Evolutionary conservation across 2,329 filamentous ascomycete species (phyloP).

Genomic region (Stromatinia cepivora): DNA sequence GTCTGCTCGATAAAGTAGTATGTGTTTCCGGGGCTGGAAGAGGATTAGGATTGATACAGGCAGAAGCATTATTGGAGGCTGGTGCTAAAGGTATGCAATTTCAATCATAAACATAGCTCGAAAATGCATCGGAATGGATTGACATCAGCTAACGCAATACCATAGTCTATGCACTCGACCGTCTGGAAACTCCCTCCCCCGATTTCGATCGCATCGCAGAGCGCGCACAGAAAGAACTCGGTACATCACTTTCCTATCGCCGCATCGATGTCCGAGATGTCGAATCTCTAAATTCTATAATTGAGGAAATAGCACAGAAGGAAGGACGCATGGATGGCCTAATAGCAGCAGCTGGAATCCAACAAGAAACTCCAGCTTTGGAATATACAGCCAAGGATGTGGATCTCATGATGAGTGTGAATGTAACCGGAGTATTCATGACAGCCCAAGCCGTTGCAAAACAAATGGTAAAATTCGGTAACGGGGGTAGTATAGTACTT

Average conservation of each 20-base stretch:
- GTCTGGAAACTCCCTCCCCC: constrained; percentile 47
- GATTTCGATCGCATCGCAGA: constrained; percentile 62
- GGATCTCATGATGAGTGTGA: constrained; percentile 78
- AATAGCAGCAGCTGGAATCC: constrained; percentile 68
- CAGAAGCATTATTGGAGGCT: constrained; percentile 72
- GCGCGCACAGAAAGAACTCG: constrained; percentile 45
- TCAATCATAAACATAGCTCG: neutral
- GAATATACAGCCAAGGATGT: constrained; percentile 76
- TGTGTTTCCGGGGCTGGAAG: constrained; percentile 70
- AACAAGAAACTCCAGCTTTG: constrained; percentile 80
- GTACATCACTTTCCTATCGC: constrained; percentile 66
- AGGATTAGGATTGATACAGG: constrained; percentile 72
- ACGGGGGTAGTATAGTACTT: constrained; percentile 62
- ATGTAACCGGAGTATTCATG: constrained; percentile 82
- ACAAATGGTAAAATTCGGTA: constrained; percentile 64
- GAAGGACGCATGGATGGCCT: constrained; percentile 77
- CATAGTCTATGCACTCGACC: constrained; percentile 38
- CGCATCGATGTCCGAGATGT: constrained; percentile 79
- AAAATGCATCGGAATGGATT: neutral
- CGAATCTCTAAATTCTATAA: constrained; percentile 62
- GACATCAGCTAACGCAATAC: neutral
- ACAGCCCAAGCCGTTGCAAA: constrained; percentile 86
- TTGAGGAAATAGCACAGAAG: constrained; percentile 66
- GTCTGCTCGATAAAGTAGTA: constrained; percentile 65
- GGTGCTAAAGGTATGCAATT: constrained; percentile 60